Evolutionary conservation across 2,329 filamentous ascomycete species (phyloP).

Genomic region (Nemania sp.): DNA sequence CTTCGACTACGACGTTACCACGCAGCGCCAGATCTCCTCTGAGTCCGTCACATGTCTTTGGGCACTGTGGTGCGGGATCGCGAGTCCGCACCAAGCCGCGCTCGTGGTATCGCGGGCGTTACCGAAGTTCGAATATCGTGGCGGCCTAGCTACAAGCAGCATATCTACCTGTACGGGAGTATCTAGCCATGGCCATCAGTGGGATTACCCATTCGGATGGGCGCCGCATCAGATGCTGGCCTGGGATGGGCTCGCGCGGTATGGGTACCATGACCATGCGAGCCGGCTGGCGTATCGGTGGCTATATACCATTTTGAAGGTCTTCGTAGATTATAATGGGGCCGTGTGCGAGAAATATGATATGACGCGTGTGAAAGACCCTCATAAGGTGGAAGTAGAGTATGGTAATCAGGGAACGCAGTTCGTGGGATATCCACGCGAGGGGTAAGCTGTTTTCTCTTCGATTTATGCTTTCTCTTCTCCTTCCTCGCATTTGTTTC

Average conservation of each 20-base stretch:
- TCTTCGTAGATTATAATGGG: slow-evolving; percentile 31
- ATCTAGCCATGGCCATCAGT: slow-evolving; percentile 12
- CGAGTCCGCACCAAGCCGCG: slow-evolving; percentile 14
- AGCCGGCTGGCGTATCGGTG: slow-evolving; percentile 27
- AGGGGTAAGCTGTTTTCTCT: slow-evolving; percentile 21
- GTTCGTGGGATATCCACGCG: slow-evolving; percentile 21
- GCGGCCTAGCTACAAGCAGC: slow-evolving; percentile 22
- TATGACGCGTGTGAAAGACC: slow-evolving; percentile 15
- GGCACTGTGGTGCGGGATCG: slow-evolving; percentile 29
- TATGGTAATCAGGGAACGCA: slow-evolving; percentile 28
- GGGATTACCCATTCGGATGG: slow-evolving; percentile 31
- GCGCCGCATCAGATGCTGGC: slow-evolving; percentile 30
- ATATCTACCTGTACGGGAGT: neutral
- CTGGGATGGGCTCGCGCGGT: slow-evolving; percentile 20
- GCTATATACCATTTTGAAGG: slow-evolving; percentile 27
- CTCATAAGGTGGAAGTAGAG: slow-evolving; percentile 20
- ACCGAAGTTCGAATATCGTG: slow-evolving; percentile 18
- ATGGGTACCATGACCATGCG: slow-evolving; percentile 17
- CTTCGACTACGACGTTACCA: slow-evolving; percentile 22
- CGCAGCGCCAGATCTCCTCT: neutral
- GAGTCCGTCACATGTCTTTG: slow-evolving; percentile 18
- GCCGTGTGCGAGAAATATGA: slow-evolving; percentile 30
- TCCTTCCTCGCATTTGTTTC: neutral
- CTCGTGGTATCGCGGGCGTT: slow-evolving; percentile 9
- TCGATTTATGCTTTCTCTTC: neutral